A percentile compares a stretch with the other conserved stretches of the same genome.
These are phyloP conservation scores for Panaeolus papilionaceus DNA, from an alignment of 768 basidiomycete species.

Conservation along the genomic window DNA sequence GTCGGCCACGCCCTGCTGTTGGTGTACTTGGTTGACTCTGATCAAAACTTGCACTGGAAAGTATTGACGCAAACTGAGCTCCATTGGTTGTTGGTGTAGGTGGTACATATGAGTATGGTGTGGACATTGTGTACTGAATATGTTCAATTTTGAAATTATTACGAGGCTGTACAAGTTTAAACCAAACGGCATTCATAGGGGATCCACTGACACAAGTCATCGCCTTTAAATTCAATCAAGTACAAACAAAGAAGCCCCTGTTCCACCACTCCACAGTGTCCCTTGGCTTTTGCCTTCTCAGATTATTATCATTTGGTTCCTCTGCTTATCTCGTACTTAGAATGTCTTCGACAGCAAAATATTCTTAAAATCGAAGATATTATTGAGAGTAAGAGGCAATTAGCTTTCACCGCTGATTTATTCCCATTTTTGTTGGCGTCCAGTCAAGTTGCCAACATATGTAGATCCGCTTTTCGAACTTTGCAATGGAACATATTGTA, in stretches of 20 bases:
- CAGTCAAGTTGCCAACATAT: neutral
- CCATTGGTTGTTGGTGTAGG: slow-evolving; percentile 14
- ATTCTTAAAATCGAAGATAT: no score
- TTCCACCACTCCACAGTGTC: neutral
- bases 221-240: neutral
- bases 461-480: neutral
- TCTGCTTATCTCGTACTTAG: neutral
- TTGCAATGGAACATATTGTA: neutral
- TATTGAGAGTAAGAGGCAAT: no score
- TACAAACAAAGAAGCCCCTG: neutral
- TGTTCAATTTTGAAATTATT: neutral
- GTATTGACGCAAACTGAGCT: slow-evolving; percentile 26
- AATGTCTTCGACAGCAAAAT: no score
- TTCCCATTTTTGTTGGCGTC: neutral
- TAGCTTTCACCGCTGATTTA: no score
- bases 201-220: neutral
- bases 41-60: slow-evolving; percentile 25
- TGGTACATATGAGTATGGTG: slow-evolving; percentile 12
- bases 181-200: neutral
- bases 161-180: neutral
- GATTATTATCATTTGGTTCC: neutral
- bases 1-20: slow-evolving; percentile 38
- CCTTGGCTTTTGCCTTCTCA: neutral
- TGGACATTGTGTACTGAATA: slow-evolving; percentile 12
- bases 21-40: slow-evolving; percentile 32